Base-by-base conservation (phyloP, 192 early-diverging fungal genomes). In the Spizellomyces sp. region DNA sequence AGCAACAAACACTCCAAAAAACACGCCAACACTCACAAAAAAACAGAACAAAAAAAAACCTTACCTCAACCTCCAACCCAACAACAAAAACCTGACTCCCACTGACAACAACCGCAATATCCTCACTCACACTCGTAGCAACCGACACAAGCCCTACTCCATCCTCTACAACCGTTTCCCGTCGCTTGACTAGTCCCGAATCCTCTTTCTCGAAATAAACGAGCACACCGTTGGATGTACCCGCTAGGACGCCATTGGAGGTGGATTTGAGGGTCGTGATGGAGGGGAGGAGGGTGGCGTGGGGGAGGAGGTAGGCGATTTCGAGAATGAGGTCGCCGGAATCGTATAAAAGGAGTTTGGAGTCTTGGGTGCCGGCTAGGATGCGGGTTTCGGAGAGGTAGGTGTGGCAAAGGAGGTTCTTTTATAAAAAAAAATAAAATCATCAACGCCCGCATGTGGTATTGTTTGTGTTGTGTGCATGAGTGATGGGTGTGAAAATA, bases 291-390 rank as follows among this genome's bases (percentile, higher is more conserved):
- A 60, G 58, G 17, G 44, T 55, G n/a, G 43, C 27, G 48, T 58
- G 12, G 5, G 80, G 77, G 10, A 69, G 55, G 27, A 55, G 14
- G 27, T 78, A 76, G 5, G 46, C 17, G 47, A 82, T 67, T 62
- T 86, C 84, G 45, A 76, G 62, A 15, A 82, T 69, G 19, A 86
- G 69, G 36, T 87, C 86, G n/a, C 80, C 84, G 57, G 71, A 48
- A 58, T 87, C 86, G 65, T 75, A 85, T 48, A 87, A 60, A 9
- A 86, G 75, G 10, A 87, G 61, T 67, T 83, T 82, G 41, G 74
- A 62, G 59, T 87, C 81, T 17, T 80, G 75, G 10, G 86, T 87
- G 1, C 84, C 84, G 46, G 70, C 75, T 44, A 86, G 58, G 45
- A 87, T 66, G 4, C 82, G 76, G 15, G 56, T 72, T 5, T 85